A percentile compares a stretch with the other conserved stretches of the same genome.
These are phyloP conservation scores for Aspergillus asperescens DNA, from an alignment of 495 filamentous ascomycete genomes.

Conservation along the genomic window DNA sequence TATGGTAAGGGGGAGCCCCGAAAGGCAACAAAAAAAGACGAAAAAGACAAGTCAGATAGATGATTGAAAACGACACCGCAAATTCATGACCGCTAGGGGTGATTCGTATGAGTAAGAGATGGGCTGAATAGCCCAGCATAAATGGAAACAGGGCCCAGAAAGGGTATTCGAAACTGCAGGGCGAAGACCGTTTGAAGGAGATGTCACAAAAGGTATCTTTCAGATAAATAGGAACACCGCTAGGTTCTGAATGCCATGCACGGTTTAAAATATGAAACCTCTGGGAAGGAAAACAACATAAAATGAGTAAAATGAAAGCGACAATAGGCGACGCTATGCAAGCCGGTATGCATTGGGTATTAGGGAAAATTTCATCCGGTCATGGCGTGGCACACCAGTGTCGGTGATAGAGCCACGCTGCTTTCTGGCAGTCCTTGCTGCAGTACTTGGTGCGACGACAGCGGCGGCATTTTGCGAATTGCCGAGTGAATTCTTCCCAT, in stretches of 20 bases:
- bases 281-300: constrained; percentile 17
- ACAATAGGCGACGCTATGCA: constrained; percentile 41
- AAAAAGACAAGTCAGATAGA: constrained; percentile 15
- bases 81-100: constrained; percentile 32
- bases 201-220: constrained; percentile 44
- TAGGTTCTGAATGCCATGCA: constrained; percentile 44
- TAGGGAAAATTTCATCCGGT: constrained; percentile 32
- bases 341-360: constrained; percentile 42
- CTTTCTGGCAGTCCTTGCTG: constrained; percentile 99
- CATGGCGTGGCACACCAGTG: constrained; percentile 87
- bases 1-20: constrained; percentile 4
- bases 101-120: constrained; percentile 26
- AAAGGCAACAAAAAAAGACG: constrained; percentile 17
- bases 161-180: constrained; percentile 11
- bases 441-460: constrained; percentile 98
- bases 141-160: constrained; percentile 14
- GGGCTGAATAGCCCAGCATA: constrained; percentile 14
- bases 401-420: constrained; percentile 93
- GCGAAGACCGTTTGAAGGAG: constrained; percentile 18
- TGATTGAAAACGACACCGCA: constrained; percentile 12
- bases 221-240: constrained; percentile 40
- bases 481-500: constrained; percentile 92
- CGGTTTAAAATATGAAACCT: constrained; percentile 32
- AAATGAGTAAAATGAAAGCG: constrained; percentile 18
- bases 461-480: constrained; percentile 95